Base-by-base conservation (phyloP, 2,329 filamentous ascomycete species). In the Alternaria rosae region DNA sequence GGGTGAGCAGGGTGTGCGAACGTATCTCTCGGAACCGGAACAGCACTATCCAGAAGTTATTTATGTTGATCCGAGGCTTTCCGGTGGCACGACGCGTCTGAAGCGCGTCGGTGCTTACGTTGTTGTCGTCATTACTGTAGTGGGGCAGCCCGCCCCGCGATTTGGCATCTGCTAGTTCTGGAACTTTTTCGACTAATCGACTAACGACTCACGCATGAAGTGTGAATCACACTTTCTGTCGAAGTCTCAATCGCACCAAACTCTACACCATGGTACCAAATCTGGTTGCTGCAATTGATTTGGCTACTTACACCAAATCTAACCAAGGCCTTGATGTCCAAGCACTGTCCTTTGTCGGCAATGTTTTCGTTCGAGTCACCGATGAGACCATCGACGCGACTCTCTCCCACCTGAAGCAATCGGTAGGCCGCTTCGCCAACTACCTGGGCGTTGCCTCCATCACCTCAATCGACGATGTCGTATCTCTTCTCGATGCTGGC, bases 401-500 rank as follows among this genome's bases (percentile, higher is more conserved):
- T 10, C 81, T 86, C 48, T 42, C 72, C 23, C 87, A 90, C 72
- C 81, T 91, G 43, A 84, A 85, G 57, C 79, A 85, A 54, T 86
- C 88, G 43, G 85, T 88, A 66, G 82, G 83, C 56, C 79, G 80
- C 9, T 85, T 87, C 55, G 79, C 84, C 68, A 87, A 92, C 67
- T 93, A 91, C 77, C 87, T 97, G 68, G 92, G 97, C 72, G 93
- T 89, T 53, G 90, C 91, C 5, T 81, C 82, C 21, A 84, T 98
- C 41, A 79, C 86, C 30, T 88, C 89, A 11, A 83, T 84, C 57
- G 90, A 93, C 68, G 91, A 96, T 66, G 84, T 98, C 35, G 82
- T 94, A 56, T 87, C 91, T 48, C 85, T 98, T 35, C 88, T 99
- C 58, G 92, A 99, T 78, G 87, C 89, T 66, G 95, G 95, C 62